Conservation (phyloP, 2,329 filamentous ascomycete species). For the Xylaria sp. region DNA sequence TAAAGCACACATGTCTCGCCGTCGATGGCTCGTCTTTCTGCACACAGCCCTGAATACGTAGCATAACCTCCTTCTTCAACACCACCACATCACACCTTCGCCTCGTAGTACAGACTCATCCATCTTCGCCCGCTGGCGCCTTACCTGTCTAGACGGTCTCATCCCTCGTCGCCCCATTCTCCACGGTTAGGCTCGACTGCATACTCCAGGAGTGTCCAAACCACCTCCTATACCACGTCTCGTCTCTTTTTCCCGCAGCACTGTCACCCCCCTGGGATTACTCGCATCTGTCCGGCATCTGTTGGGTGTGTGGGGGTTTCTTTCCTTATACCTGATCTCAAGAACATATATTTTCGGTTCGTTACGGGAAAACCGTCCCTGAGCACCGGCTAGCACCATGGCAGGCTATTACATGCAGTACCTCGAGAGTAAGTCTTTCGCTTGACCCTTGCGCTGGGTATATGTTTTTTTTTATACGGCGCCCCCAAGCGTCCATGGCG, state of each 20-base stretch:
- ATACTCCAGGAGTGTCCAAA: slow-evolving; percentile 52
- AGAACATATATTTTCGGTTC: slow-evolving; percentile 44
- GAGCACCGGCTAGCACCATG: slow-evolving; percentile 56
- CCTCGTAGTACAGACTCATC: slow-evolving; percentile 54
- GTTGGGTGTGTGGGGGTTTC: slow-evolving; percentile 45
- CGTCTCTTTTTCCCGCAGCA: slow-evolving; percentile 41
- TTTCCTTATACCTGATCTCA: slow-evolving; percentile 39
- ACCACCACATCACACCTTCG: slow-evolving; percentile 53
- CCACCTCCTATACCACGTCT: slow-evolving; percentile 47
- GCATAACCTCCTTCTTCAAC: slow-evolving; percentile 57
- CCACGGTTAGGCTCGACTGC: slow-evolving; percentile 66
- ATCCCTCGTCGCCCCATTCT: slow-evolving; percentile 53
- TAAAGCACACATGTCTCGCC: slow-evolving; percentile 73
- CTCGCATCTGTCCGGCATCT: slow-evolving; percentile 43
- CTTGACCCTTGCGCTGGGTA: slow-evolving; percentile 35
- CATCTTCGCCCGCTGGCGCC: slow-evolving; percentile 50
- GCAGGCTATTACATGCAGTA: slow-evolving; percentile 78
- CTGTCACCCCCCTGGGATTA: slow-evolving; percentile 46
- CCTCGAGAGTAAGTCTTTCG: slow-evolving; percentile 73
- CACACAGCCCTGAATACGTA: slow-evolving; percentile 62
- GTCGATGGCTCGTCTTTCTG: slow-evolving; percentile 64
- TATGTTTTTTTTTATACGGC: slow-evolving; percentile 28
- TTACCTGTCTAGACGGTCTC: slow-evolving; percentile 50
- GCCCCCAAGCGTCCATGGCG: slow-evolving; percentile 41
- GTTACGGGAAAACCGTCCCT: slow-evolving; percentile 42